Conservation (phyloP, 2,329 filamentous ascomycete species). For the Mycosphaerella sp. region DNA sequence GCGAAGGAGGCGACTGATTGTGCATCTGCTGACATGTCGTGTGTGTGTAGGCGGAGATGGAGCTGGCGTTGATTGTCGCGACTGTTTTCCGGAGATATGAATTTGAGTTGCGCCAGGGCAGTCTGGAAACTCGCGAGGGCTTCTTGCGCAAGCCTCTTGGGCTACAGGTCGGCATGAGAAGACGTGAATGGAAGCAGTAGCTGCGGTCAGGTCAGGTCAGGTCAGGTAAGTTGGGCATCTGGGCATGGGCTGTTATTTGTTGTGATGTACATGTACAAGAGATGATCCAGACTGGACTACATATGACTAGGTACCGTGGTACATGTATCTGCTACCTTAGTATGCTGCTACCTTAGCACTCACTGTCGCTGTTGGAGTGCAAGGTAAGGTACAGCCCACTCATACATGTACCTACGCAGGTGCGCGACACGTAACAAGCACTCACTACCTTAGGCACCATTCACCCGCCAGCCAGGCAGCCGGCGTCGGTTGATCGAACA, state of each 20-base stretch:
- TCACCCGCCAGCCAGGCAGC: no score
- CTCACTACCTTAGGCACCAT: no score
- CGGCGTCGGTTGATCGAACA: no score
- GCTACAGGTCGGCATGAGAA: conserved; percentile 27
- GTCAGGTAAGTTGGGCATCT: not conserved
- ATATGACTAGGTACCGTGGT: no score
- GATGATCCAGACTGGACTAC: no score
- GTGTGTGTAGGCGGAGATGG: conserved; percentile 35
- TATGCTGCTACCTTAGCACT: no score
- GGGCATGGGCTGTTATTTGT: not conserved
- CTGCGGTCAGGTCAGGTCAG: not conserved
- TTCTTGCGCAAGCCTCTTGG: conserved; percentile 34
- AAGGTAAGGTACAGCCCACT: no score
- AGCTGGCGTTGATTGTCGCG: conserved; percentile 37
- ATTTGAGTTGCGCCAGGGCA: conserved; percentile 33
- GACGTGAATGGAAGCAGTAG: conserved; percentile 10
- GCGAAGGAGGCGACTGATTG: conserved; percentile 29
- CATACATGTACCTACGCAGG: no score
- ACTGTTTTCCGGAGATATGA: conserved; percentile 35
- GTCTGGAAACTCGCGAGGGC: conserved; percentile 33
- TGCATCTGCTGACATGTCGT: conserved; percentile 9
- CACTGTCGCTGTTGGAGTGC: no score
- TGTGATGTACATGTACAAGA: conserved; percentile 5
- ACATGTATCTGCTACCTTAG: no score
- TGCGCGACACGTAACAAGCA: no score